These are phyloP conservation scores for Populus hybrid DNA, from an alignment of 441 rosid species.

Conservation along the genomic window DNA sequence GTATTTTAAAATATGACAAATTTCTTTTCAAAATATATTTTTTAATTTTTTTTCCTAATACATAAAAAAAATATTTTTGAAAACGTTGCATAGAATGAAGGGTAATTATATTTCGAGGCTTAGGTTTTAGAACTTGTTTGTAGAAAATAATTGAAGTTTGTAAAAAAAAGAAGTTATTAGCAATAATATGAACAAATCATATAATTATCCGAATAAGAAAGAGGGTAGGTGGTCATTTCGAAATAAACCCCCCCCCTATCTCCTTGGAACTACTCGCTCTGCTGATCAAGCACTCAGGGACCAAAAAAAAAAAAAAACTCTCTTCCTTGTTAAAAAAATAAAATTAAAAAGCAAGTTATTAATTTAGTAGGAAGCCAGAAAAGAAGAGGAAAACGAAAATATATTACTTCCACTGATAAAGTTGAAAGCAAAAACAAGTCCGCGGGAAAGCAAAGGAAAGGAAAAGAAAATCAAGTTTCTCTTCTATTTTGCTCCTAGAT, in stretches of 20 bases:
- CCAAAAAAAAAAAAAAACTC: neutral
- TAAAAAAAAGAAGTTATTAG: neutral
- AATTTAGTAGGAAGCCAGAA: neutral
- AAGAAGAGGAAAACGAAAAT: neutral
- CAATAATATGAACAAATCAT: neutral
- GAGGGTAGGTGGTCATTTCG: neutral
- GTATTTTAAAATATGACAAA: no score
- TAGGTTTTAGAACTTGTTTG: neutral
- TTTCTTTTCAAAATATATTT: no score
- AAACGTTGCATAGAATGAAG: neutral
- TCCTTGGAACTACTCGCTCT: neutral
- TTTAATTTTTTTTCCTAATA: no score
- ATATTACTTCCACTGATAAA: neutral
- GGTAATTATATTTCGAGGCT: neutral
- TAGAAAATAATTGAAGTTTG: neutral
- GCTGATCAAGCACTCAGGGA: neutral
- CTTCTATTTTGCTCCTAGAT: conserved; percentile 1
- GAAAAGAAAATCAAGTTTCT: neutral
- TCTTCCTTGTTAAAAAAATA: neutral
- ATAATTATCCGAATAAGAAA: neutral
- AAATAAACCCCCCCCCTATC: no score
- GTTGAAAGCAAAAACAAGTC: neutral
- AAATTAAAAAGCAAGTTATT: neutral
- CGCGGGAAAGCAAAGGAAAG: neutral
- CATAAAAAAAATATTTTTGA: no score